Base-by-base conservation (phyloP, 1,284 basidiomycete genomes). In the Psilocybe mexicana region DNA sequence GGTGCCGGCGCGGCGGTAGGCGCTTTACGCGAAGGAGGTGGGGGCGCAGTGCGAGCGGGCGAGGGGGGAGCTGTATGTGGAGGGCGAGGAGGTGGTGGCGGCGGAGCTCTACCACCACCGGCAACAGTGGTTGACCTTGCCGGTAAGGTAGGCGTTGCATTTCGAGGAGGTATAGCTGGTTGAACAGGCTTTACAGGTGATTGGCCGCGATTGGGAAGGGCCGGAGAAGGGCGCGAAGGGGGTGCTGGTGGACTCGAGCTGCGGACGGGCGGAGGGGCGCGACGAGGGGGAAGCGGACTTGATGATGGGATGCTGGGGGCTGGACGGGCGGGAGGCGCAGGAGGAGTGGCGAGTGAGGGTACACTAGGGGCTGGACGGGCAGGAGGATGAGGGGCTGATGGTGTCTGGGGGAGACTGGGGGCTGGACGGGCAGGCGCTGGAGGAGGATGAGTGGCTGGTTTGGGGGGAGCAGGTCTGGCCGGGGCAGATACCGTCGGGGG, bases 1-100 rank as follows among this genome's bases (percentile, higher is more conserved):
- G 78, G 74, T 26, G 69, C 69, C 49, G 78, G 74, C 2, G 74
- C 72, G 2, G 69, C 63, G 18, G 64, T 53, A 8, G 67, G 67
- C 2, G 69, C 58, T 61, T 74, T 78, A n/a, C 77, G 72, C 7
- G 70, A 66, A 44, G 77, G 77, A 47, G 76, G 76, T 2, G 73
- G 74, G 12, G 78, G 76, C n/a, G 72, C 71, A 18, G 70, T 66
- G 57, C 72, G 68, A 2, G 65, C 65, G 44, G 73, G 69, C 2
- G 75, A 68, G 23, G 72, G 68, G 10, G 73, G 73, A 30, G 57
- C 58, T 12, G 55, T 40, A 35, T 57, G 58, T 10, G 65, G 59
- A 50, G 68, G 65, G 18, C 69, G 63, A 35, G 67, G 61, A 44
- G 70, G 67, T 18, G 68, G 69, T 5, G 68, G 65, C 35, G 65